A percentile compares a stretch with the other conserved stretches of the same genome.
Conservation (phyloP, 2,329 filamentous ascomycete genomes). For the Diaporthe helianthi region DNA sequence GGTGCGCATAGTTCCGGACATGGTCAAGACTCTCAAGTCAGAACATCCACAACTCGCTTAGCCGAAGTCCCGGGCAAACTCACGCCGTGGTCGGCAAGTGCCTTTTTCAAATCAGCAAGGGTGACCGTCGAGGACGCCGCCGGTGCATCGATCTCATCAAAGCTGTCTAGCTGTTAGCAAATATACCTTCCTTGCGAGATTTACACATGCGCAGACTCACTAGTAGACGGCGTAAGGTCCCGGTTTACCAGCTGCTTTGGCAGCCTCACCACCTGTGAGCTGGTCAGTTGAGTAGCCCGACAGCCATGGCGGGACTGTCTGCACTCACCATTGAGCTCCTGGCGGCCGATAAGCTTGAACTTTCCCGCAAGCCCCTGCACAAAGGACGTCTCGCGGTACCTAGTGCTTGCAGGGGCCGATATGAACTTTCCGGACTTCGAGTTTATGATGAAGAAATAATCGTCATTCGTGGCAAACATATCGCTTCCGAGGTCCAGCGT, state of each 20-base stretch:
- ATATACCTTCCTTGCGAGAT: not conserved
- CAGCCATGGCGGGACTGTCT: not conserved
- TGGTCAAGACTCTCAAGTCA: not conserved
- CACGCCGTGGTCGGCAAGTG: not conserved
- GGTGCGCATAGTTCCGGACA: too few relatives aligned
- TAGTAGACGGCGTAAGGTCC: conserved; percentile 6
- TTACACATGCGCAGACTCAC: not conserved
- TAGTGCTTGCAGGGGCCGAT: not conserved
- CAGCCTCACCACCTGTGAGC: not conserved
- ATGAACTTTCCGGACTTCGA: not conserved
- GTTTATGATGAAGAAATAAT: not conserved
- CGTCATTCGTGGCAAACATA: not conserved
- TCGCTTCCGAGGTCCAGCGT: not conserved
- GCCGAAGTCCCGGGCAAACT: not conserved
- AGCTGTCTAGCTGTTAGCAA: not conserved
- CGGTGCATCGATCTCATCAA: not conserved
- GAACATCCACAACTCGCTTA: not conserved
- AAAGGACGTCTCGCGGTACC: not conserved
- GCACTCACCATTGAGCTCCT: not conserved
- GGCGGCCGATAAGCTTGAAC: conserved; percentile 5
- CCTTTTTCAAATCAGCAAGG: not conserved
- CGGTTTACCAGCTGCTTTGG: not conserved
- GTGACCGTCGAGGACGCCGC: not conserved
- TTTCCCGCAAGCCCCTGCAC: not conserved
- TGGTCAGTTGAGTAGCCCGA: not conserved